Base-by-base conservation (phyloP, 305 asterid genomes). In the Fraxinus albicans region DNA sequence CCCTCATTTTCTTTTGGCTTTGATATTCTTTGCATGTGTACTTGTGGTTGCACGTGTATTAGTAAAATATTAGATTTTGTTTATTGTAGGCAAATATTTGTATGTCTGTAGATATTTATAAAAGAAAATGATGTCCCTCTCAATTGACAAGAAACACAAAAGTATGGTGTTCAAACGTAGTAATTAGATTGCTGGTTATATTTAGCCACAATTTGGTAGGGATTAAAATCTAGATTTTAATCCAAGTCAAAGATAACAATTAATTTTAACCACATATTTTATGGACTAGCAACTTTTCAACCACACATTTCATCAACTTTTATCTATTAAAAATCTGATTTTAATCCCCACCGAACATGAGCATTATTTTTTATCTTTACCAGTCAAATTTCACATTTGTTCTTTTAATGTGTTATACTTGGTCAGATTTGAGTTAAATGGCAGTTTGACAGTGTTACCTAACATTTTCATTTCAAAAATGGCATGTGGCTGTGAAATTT, bases 21-120 rank as follows among this genome's bases (percentile, higher is more conserved):
- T 77, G 47, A 27, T 80, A 31, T 77, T 78, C 10, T 8, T 55
- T 74, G 67, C 83, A 75, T 40, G 77, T 35, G 53, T 80, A 38
- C 79, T 79, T 29, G 33, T 65, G 38, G 29, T 35, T 15, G 75
- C 63, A 19, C 17, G 35, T 38, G 13, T 65, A 47, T 50, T 29
- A 47, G 1, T 75, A 29, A 76, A 80, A 12, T 47, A 4, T n/a
- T 44, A 42, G 50, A 42, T 42, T 42, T 42, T 42, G 50, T 12
- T 42, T 42, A 9, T 40, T 40, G 47, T 40, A 9, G 10, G 47
- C 8, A 8, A 0, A 40, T 40, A 8, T 9, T 8, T 40, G 47
- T 40, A 40, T 36, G 42, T 1, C 31, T 36, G 21, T 60, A 21
- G 3, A 19, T 21, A 19, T 1, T 2, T 60, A 60, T 60, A 8